These are phyloP conservation scores for Penicillium sp. DNA, from an alignment of 2,329 filamentous ascomycete species.

Conservation along the genomic window DNA sequence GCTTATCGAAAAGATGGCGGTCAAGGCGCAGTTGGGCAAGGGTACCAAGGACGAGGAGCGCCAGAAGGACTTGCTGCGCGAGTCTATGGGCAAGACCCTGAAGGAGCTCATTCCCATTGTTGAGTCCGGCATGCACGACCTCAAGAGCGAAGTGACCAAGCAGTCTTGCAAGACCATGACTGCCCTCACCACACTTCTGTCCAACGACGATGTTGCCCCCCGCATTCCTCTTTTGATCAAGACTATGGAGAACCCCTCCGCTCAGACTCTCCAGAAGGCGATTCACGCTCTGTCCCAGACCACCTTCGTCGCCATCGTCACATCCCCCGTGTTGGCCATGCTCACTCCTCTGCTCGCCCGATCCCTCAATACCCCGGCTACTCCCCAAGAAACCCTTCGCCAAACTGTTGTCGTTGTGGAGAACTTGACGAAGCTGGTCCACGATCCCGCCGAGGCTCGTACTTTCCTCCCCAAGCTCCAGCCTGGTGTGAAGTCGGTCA, in stretches of 20 bases:
- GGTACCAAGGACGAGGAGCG: slow-evolving; percentile 80
- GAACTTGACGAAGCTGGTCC: slow-evolving; percentile 96
- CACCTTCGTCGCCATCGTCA: slow-evolving; percentile 96
- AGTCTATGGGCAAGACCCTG: slow-evolving; percentile 77
- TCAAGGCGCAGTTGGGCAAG: slow-evolving; percentile 84
- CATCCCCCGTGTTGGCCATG: slow-evolving; percentile 89
- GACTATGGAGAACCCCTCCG: slow-evolving; percentile 90
- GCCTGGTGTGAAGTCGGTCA: slow-evolving; percentile 87
- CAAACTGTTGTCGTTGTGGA: slow-evolving; percentile 96
- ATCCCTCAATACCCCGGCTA: slow-evolving; percentile 85
- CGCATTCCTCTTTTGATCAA: slow-evolving; percentile 89
- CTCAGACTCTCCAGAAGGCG: slow-evolving; percentile 85
- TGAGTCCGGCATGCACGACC: slow-evolving; percentile 91
- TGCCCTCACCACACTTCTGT: slow-evolving; percentile 80
- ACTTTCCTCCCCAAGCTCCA: slow-evolving; percentile 93
- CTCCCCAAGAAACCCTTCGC: slow-evolving; percentile 87
- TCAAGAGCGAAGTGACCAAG: slow-evolving; percentile 81
- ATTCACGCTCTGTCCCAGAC: slow-evolving; percentile 96
- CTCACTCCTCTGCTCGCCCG: slow-evolving; percentile 93
- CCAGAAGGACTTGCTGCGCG: slow-evolving; percentile 84
- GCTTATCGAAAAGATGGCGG: slow-evolving; percentile 87
- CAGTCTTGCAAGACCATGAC: slow-evolving; percentile 91
- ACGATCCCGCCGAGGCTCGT: slow-evolving; percentile 89
- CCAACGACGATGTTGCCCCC: slow-evolving; percentile 94
- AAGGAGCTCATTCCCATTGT: slow-evolving; percentile 86